Conservation (phyloP, 2,329 filamentous ascomycete species). For the Dryadomyces sulphureus region DNA sequence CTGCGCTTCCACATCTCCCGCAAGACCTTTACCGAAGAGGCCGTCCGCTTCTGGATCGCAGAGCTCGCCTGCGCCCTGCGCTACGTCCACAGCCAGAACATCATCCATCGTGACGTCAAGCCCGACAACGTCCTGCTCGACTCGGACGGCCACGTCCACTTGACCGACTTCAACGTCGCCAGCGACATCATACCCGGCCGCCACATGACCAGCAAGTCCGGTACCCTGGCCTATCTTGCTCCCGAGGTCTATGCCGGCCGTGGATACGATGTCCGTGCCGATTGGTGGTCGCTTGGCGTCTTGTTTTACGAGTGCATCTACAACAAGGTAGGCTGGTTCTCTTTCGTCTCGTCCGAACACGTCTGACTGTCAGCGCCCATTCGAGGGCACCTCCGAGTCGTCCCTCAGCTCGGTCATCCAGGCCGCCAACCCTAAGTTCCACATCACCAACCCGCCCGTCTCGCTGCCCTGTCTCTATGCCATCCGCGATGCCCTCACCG, state of each 20-base stretch:
- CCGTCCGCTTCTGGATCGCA: slow-evolving; percentile 92
- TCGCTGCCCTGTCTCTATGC: slow-evolving; percentile 79
- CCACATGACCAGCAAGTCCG: slow-evolving; percentile 84
- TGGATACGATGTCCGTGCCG: slow-evolving; percentile 79
- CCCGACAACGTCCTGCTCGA: slow-evolving; percentile 84
- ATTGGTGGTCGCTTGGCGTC: slow-evolving; percentile 98
- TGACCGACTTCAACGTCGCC: slow-evolving; percentile 97
- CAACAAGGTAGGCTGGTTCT: slow-evolving; percentile 67
- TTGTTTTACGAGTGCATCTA: slow-evolving; percentile 99
- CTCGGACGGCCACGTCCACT: slow-evolving; percentile 82
- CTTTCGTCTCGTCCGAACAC: background rate
- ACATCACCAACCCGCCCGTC: slow-evolving; percentile 83
- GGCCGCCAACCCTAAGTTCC: slow-evolving; percentile 70
- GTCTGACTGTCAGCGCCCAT: slow-evolving; percentile 52
- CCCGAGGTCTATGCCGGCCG: slow-evolving; percentile 88
- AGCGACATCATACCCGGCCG: slow-evolving; percentile 80
- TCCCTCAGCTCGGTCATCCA: slow-evolving; percentile 67
- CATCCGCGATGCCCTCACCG: slow-evolving; percentile 69
- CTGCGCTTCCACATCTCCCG: slow-evolving; percentile 93
- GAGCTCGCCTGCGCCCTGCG: slow-evolving; percentile 82
- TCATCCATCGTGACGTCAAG: slow-evolving; percentile 84
- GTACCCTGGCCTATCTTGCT: slow-evolving; percentile 86
- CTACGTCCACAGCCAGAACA: slow-evolving; percentile 74
- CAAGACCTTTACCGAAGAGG: slow-evolving; percentile 96
- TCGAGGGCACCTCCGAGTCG: slow-evolving; percentile 78